phyloP scores from a whole-genome alignment of 2,329 filamentous ascomycete species.

The Sodiomyces alkalinus region DNA sequence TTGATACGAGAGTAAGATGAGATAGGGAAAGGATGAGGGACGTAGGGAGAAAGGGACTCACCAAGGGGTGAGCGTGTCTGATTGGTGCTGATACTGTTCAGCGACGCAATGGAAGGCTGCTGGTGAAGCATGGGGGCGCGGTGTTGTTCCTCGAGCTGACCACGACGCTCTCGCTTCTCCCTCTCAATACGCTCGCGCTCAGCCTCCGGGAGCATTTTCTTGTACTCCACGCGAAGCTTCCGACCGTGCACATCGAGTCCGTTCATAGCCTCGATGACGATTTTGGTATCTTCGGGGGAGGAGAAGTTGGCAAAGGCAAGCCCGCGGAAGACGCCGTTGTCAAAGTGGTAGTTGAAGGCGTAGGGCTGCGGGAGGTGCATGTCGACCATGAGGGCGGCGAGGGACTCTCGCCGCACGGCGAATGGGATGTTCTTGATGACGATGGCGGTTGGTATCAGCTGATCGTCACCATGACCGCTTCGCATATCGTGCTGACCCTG shows the following conservation, averaged over 20 bases:
- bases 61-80: conserved; percentile 25
- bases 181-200: conserved; percentile 92
- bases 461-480: conserved; percentile 46
- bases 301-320: conserved; percentile 98
- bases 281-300: conserved; percentile 80
- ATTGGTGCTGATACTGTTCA: conserved; percentile 50
- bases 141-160: conserved; percentile 94
- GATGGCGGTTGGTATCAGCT: conserved; percentile 94
- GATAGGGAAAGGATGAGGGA: conserved; percentile 3
- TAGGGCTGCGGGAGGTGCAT: conserved; percentile 89
- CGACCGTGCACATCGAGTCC: conserved; percentile 89
- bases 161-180: conserved; percentile 89
- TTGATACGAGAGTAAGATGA: too few species aligned
- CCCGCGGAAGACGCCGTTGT: conserved; percentile 91
- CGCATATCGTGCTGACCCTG: conserved; percentile 16
- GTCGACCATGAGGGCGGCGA: conserved; percentile 87
- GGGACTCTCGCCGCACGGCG: conserved; percentile 90
- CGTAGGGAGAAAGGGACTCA: conserved; percentile 5
- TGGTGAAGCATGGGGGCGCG: conserved; percentile 63
- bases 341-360: conserved; percentile 99
- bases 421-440: conserved; percentile 99
- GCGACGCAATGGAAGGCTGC: conserved; percentile 74
- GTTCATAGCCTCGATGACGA: conserved; percentile 88
- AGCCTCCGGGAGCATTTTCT: conserved; percentile 95
- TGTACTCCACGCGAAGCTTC: conserved; percentile 93